Evolutionary conservation across 2,329 filamentous ascomycete genomes (phyloP).

Genomic region (Bretziella fagacearum): DNA sequence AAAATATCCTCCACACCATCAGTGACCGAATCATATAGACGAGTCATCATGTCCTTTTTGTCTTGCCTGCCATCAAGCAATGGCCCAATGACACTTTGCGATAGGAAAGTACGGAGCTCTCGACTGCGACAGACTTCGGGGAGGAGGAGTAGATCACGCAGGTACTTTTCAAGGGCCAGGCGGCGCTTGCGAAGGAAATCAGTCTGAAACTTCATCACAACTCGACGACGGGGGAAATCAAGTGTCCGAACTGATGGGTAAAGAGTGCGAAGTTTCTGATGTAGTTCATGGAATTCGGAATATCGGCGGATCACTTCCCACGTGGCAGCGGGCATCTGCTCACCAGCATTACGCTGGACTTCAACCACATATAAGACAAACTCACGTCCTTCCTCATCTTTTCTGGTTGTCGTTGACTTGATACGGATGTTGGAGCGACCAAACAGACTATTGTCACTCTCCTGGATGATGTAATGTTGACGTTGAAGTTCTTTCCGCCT

Average conservation of each 20-base stretch:
- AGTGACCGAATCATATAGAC: conserved; percentile 89
- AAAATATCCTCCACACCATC: conserved; percentile 98
- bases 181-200: conserved; percentile 88
- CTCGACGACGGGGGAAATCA: conserved; percentile 78
- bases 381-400: conserved; percentile 81
- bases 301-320: conserved; percentile 90
- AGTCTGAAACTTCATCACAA: conserved; percentile 92
- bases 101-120: conserved; percentile 82
- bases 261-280: conserved; percentile 68
- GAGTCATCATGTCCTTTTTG: conserved; percentile 76
- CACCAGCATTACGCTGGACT: conserved; percentile 74
- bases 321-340: conserved; percentile 90
- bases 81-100: conserved; percentile 61
- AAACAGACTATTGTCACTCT: conserved; percentile 93
- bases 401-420: conserved; percentile 80
- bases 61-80: conserved; percentile 29
- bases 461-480: conserved; percentile 92
- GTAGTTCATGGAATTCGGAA: conserved; percentile 90
- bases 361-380: conserved; percentile 89
- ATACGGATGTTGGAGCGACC: conserved; percentile 80
- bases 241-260: conserved; percentile 79
- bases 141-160: conserved; percentile 63
- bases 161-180: conserved; percentile 66
- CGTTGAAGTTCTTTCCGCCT: conserved; percentile 86
- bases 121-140: conserved; percentile 90